A percentile compares a stretch with the other conserved stretches of the same genome.
Conservation (phyloP, 768 basidiomycete genomes). For the Amanita pseudoporphyria region DNA sequence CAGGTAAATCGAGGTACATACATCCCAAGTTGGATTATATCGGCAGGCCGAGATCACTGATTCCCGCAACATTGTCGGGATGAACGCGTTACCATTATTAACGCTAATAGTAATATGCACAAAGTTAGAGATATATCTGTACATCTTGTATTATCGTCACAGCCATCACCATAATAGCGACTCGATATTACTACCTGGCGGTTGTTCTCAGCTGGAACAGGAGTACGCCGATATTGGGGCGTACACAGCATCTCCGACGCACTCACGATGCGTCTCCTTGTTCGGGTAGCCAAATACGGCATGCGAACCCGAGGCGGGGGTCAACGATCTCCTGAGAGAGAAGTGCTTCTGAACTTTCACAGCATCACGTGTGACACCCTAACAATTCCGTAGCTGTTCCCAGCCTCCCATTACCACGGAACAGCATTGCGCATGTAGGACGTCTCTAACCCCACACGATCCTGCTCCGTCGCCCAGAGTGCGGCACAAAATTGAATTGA, state of each 20-base stretch:
- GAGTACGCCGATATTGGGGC: background rate
- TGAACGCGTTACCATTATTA: too few relatives aligned
- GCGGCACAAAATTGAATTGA: background rate
- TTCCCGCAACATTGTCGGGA: too few relatives aligned
- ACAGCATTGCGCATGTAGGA: background rate
- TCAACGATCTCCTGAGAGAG: background rate
- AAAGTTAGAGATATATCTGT: too few relatives aligned
- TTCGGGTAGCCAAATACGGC: background rate
- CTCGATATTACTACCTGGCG: background rate
- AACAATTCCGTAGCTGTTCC: background rate
- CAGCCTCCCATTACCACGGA: background rate
- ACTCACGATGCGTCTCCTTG: background rate
- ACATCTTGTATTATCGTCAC: too few relatives aligned
- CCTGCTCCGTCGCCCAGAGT: background rate
- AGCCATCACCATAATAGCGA: too few relatives aligned
- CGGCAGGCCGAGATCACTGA: too few relatives aligned
- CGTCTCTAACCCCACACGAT: background rate
- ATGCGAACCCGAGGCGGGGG: background rate
- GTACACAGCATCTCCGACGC: background rate
- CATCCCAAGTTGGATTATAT: background rate
- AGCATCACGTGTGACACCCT: background rate
- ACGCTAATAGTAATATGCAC: too few relatives aligned
- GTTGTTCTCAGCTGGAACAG: background rate
- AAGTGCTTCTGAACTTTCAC: background rate
- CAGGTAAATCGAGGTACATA: background rate